A percentile compares a stretch with the other conserved stretches of the same genome.
Evolutionary conservation across 2,329 filamentous ascomycete species (phyloP).

Genomic region (Sporothrix brasiliensis): DNA sequence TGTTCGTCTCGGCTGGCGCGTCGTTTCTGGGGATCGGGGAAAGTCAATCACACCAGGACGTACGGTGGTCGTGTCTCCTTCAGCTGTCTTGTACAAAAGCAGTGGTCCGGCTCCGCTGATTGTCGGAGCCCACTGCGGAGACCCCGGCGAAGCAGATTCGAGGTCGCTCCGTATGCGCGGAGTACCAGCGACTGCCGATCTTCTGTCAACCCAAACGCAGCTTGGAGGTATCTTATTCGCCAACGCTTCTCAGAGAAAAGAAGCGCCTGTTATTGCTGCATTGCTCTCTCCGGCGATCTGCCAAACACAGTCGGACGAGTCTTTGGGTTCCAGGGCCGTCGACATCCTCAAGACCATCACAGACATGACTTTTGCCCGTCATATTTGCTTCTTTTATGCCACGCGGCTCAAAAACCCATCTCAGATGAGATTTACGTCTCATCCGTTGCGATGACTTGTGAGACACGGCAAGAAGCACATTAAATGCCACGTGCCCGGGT

Average conservation of each 20-base stretch:
- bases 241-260: background rate
- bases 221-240: background rate
- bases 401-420: too few species aligned
- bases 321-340: too few species aligned
- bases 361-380: too few species aligned
- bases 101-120: background rate
- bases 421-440: background rate
- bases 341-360: too few species aligned
- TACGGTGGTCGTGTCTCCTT: too few species aligned
- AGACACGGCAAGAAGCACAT: background rate
- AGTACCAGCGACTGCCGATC: slow-evolving; percentile 3
- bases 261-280: background rate
- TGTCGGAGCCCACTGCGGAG: background rate
- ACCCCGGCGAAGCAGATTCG: background rate
- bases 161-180: background rate
- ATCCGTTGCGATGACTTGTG: background rate
- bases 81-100: too few species aligned
- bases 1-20: background rate
- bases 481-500: background rate
- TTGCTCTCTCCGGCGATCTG: background rate
- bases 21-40: background rate
- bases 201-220: background rate
- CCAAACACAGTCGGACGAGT: background rate
- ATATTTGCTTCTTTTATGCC: background rate
- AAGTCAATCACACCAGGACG: too few species aligned